Evolutionary conservation across 805 yeast genomes (phyloP).

Genomic region (Teunomyces aglyptinius): DNA sequence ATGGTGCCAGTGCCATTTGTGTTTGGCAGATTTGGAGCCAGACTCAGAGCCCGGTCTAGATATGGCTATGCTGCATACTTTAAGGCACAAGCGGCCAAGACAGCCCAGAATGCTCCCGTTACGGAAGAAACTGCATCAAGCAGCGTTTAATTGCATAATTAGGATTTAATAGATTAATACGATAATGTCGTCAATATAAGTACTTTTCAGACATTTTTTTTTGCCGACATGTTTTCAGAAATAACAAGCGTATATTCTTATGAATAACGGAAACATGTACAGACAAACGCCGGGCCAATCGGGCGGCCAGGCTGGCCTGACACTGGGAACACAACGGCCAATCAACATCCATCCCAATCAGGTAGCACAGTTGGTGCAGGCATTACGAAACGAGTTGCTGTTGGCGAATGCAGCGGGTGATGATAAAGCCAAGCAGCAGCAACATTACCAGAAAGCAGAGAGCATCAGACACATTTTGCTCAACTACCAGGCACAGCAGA

Average conservation of each 20-base stretch:
- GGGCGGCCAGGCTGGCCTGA: background rate
- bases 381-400: slow-evolving; percentile 56
- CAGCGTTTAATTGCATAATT: slow-evolving; percentile 6
- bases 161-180: slow-evolving; percentile 1
- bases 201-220: background rate
- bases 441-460: slow-evolving; percentile 61
- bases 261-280: slow-evolving; percentile 5
- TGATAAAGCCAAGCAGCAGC: slow-evolving; percentile 59
- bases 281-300: background rate
- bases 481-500: slow-evolving; percentile 50
- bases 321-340: slow-evolving; percentile 9
- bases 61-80: slow-evolving; percentile 56
- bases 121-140: slow-evolving; percentile 6
- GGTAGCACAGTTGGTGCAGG: slow-evolving; percentile 58
- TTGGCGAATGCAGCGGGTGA: slow-evolving; percentile 63
- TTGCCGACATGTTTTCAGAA: too few relatives aligned
- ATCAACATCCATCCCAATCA: slow-evolving; percentile 46
- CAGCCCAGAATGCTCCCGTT: slow-evolving; percentile 11
- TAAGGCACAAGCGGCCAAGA: slow-evolving; percentile 19
- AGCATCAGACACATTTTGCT: slow-evolving; percentile 59
- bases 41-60: slow-evolving; percentile 53
- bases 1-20: slow-evolving; percentile 76
- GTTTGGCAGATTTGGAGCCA: slow-evolving; percentile 57
- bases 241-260: too few relatives aligned
- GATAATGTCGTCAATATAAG: background rate